Evolutionary conservation across 2,329 filamentous ascomycete species (phyloP), one percentile per base, ranked within the genome.

Genomic region (Fusarium nygamai): DNA sequence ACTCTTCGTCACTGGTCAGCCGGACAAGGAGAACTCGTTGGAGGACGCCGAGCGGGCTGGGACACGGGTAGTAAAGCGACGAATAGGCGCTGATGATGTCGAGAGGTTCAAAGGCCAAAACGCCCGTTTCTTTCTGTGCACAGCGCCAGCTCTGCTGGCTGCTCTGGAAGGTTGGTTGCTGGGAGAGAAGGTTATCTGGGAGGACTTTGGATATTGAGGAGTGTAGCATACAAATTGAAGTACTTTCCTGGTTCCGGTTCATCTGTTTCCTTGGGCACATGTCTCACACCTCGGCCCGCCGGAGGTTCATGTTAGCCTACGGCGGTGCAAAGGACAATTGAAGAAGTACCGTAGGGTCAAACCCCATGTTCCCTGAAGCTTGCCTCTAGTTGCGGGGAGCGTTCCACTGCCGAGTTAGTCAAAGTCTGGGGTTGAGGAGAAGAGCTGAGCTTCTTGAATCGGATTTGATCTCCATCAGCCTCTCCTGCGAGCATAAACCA

Each of bases 1-100:
- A 20, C 73, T 96, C 2, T 96, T 93, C 74, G 81, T 96, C 11
- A 95, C 93, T 0, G 87, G 89, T 0, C 71, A 61, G 8, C 71
- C 44, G 8, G 81, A 80, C 14, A 78, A 83, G 9, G 71, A 83
- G 43, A 80, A 82, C 22, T 81, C 85, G 33, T 59, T 84, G 16
- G 75, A 77, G 51, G 78, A 80, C 51, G 73, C 84, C 0, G 80
- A 80, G 47, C 80, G 80, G 41, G 63, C 83, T 41, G 85, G 85
- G 0, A 80, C 78, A 6, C 66, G 64, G 46, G 76, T 86, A 5
- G 68, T 81, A 46, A 76, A 74, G 64, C 80, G 85, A 67, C 82
- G 87, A 69, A 82, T 89, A 27, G 68, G 53, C 3, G 74, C 54
- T 33, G 78, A 62, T 4, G 88, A 90, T 67, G 80, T 92, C 3